Evolutionary conservation across 2,329 filamentous ascomycete species (phyloP).

Genomic region (Teratosphaeria nubilosa): DNA sequence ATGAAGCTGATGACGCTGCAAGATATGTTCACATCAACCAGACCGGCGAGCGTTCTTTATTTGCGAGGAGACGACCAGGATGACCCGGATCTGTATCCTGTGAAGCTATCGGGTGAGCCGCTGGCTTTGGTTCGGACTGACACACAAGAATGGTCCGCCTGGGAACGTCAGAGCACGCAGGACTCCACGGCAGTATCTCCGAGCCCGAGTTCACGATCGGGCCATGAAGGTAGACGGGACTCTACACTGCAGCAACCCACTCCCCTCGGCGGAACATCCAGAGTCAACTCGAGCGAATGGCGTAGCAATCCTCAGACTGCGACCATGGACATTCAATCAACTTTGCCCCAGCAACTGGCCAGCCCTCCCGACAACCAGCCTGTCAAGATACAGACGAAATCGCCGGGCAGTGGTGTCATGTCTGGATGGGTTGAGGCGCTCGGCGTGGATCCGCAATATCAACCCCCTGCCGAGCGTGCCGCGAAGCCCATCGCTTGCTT

Average conservation of each 20-base stretch:
- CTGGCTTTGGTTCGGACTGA: constrained; percentile 48
- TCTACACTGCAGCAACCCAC: constrained; percentile 36
- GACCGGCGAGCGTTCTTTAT: constrained; percentile 68
- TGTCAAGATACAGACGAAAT: constrained; percentile 47
- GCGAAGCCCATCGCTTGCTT: constrained; percentile 79
- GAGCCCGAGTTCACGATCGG: constrained; percentile 37
- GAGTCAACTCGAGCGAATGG: constrained; percentile 38
- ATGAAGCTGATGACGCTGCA: constrained; percentile 68
- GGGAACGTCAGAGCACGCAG: constrained; percentile 43
- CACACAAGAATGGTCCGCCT: constrained; percentile 36
- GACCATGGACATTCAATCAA: constrained; percentile 37
- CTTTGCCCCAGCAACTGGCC: constrained; percentile 30
- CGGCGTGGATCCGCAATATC: constrained; percentile 78
- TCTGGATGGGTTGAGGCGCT: constrained; percentile 83
- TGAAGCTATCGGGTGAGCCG: constrained; percentile 59
- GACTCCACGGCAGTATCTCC: constrained; percentile 45
- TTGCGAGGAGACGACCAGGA: constrained; percentile 67
- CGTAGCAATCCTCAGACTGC: constrained; percentile 44
- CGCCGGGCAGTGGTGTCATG: constrained; percentile 53
- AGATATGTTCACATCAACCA: constrained; percentile 81
- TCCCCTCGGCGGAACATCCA: constrained; percentile 33
- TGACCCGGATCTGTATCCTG: constrained; percentile 69
- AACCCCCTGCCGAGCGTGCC: constrained; percentile 61
- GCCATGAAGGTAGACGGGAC: constrained; percentile 29
- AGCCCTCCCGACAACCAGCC: constrained; percentile 39